Percentiles rank a stretch among this genome's conserved stretches.
These are phyloP conservation scores for Zymoseptoria brevis DNA, from an alignment of 2,329 filamentous ascomycete genomes.

Conservation along the genomic window DNA sequence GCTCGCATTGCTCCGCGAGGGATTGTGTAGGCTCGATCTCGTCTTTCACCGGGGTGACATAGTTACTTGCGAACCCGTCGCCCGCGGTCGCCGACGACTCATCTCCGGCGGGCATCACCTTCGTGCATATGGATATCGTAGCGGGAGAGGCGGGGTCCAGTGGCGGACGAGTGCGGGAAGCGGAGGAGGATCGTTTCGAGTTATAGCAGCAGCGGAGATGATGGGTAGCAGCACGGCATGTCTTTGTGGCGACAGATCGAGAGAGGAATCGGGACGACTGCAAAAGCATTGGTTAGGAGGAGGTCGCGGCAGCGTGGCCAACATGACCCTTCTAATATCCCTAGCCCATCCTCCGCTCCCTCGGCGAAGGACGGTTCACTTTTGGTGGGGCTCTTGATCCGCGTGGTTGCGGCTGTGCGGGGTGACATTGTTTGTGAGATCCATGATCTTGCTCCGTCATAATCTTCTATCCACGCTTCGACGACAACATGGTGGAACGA, in stretches of 20 bases:
- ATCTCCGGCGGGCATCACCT: constrained; percentile 7
- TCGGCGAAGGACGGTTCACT: background rate
- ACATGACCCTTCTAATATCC: background rate
- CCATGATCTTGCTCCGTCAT: background rate
- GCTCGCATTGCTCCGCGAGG: constrained; percentile 38
- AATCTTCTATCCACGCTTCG: background rate
- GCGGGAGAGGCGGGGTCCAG: background rate
- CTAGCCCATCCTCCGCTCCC: background rate
- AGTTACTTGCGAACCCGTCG: background rate
- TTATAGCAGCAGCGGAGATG: background rate
- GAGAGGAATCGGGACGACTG: background rate
- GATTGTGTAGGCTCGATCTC: constrained; percentile 4
- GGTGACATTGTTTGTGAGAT: background rate
- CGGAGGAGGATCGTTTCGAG: background rate
- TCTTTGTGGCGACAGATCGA: background rate
- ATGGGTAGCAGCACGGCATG: background rate
- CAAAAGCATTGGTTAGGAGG: background rate
- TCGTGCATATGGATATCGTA: background rate
- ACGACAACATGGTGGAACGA: background rate
- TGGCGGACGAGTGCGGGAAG: background rate
- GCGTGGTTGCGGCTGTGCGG: background rate
- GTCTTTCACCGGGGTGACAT: background rate
- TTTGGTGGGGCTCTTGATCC: background rate
- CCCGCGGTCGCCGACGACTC: constrained; percentile 1
- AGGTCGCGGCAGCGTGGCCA: background rate